Evolutionary conservation across 805 yeast species (phyloP).

Genomic region (Sugiyamaella boreocaroliniensis): DNA sequence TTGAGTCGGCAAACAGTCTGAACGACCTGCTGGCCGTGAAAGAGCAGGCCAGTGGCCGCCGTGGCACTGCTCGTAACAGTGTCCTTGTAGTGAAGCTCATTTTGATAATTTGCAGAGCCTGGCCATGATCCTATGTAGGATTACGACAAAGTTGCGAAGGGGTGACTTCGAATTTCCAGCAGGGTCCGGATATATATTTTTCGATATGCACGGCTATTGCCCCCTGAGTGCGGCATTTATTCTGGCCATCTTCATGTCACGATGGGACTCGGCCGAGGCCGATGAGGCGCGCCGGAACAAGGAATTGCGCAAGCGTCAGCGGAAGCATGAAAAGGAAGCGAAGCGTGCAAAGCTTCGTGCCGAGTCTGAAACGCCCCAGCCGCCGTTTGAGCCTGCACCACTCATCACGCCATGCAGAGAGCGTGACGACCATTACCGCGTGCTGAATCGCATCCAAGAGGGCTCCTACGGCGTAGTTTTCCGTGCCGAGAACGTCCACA

Average conservation of each 20-base stretch:
- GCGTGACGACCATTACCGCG: slow-evolving; percentile 19
- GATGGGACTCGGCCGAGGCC: neutral
- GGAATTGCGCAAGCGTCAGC: neutral
- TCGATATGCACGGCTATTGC: neutral
- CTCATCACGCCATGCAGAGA: slow-evolving; percentile 1
- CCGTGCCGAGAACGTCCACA: slow-evolving; percentile 42
- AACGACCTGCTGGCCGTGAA: neutral
- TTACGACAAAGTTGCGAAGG: neutral
- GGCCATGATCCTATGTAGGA: neutral
- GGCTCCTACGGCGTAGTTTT: slow-evolving; percentile 50
- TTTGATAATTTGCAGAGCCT: neutral
- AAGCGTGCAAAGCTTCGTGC: neutral
- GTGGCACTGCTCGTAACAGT: neutral
- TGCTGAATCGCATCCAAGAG: slow-evolving; percentile 28
- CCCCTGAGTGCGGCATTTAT: neutral
- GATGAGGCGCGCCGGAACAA: neutral
- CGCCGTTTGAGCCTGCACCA: neutral
- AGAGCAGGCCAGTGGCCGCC: neutral
- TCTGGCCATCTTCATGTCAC: neutral
- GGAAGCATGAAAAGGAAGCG: neutral
- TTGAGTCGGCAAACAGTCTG: neutral
- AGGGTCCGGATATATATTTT: neutral
- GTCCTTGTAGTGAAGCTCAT: neutral
- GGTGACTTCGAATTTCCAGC: neutral
- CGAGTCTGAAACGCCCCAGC: neutral